These are phyloP conservation scores for Botrytis deweyae DNA, from an alignment of 2,329 filamentous ascomycete species.

Conservation along the genomic window DNA sequence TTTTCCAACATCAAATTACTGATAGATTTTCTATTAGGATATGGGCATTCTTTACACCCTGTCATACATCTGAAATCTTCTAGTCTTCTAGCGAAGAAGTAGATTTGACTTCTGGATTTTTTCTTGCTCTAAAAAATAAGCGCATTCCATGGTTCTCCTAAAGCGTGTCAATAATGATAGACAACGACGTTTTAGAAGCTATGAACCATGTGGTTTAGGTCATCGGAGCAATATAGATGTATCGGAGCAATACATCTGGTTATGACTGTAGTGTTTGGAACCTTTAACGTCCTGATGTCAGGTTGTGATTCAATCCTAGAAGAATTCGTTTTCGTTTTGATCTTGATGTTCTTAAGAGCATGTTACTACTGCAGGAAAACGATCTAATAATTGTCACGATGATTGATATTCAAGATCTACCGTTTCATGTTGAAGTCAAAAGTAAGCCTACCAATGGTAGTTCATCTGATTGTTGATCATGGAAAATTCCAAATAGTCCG, in stretches of 20 bases:
- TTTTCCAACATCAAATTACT: neutral
- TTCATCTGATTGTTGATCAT: neutral
- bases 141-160: neutral
- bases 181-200: neutral
- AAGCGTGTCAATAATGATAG: neutral
- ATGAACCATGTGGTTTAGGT: neutral
- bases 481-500: neutral
- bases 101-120: neutral
- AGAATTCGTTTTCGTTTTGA: neutral
- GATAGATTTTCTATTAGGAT: neutral
- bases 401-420: neutral
- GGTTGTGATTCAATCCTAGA: neutral
- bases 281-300: neutral
- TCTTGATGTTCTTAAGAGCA: neutral
- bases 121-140: neutral
- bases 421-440: neutral
- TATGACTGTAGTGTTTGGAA: neutral
- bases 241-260: neutral
- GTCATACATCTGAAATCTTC: neutral
- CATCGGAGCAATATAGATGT: neutral
- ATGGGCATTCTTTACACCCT: neutral
- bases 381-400: neutral
- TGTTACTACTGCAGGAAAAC: neutral
- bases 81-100: neutral
- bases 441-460: neutral